Percentiles rank a stretch among this genome's conserved stretches.
Conservation (phyloP, 1,139 yeast genomes). For the Arxiozyma slooffiae region DNA sequence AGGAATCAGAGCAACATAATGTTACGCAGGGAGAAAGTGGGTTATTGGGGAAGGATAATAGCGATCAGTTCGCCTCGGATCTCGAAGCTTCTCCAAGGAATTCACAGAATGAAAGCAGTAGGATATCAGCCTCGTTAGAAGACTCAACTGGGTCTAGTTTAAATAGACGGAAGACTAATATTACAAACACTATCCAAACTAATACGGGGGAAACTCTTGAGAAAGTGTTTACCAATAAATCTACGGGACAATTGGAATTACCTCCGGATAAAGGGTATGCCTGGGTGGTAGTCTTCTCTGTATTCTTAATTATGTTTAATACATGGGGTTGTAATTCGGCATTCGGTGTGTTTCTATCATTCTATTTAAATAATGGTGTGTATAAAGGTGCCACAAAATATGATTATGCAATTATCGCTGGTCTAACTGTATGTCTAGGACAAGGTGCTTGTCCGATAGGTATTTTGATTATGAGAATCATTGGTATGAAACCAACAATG, state of each 20-base stretch:
- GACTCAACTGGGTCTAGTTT: background rate
- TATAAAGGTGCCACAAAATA: conserved; percentile 50
- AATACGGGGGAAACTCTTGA: conserved; percentile 12
- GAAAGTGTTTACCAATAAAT: conserved; percentile 30
- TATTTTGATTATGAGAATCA: conserved; percentile 31
- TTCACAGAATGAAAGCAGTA: background rate
- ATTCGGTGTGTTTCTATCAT: conserved; percentile 58
- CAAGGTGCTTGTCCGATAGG: conserved; percentile 50
- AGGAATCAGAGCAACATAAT: conserved; percentile 11
- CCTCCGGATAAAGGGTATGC: conserved; percentile 66
- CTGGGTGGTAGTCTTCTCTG: conserved; percentile 56
- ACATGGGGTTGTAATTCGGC: conserved; percentile 73
- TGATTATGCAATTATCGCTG: conserved; percentile 64
- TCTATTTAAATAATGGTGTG: conserved; percentile 39
- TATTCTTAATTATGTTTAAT: conserved; percentile 42
- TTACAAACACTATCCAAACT: conserved; percentile 2
- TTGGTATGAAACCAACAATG: conserved; percentile 36
- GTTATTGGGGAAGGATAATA: conserved; percentile 21
- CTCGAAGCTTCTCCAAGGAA: background rate
- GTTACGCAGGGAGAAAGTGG: conserved; percentile 9
- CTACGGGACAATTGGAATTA: conserved; percentile 31
- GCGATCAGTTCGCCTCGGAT: conserved; percentile 14
- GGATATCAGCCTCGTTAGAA: background rate
- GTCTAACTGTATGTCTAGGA: conserved; percentile 50
- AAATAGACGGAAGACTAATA: background rate